Base-by-base conservation (phyloP, 2,329 filamentous ascomycete species). In the Acrocalymma vagum region DNA sequence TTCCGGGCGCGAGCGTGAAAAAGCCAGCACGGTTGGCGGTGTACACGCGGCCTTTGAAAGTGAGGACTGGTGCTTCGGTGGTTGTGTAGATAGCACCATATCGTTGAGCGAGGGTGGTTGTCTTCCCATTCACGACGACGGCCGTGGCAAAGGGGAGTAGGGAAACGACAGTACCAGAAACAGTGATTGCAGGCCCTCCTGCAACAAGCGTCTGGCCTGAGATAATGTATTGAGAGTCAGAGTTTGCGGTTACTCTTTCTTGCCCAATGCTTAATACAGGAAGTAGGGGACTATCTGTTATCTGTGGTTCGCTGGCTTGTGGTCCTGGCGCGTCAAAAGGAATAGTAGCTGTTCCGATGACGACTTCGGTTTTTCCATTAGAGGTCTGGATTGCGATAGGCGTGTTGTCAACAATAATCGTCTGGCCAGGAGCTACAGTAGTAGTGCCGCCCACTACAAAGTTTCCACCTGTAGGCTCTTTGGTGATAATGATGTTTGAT, bases 11-110 rank as follows among this genome's bases (percentile, higher is more conserved):
- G 10, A 77, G 55, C 17, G 62, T 60, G 58, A 72, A 76, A 34
- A 73, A 70, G 5, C 72, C 73, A 4, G 71, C 71, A 9, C 70
- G 67, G 45, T 76, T 73, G 4, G 70, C 67, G 1, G 71, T 75
- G 45, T 71, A 73, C 1, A 63, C 57, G 5, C 62, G 39, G 9
- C 60, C 55, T 15, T 65, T 61, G 25, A 74, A 34, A 4, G 67
- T 71, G 21, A 76, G 53, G 5, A 68, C 51, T 4, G 62, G 60
- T 5, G 58, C 48, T 5, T 50, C 41, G 5, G 57, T 53, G 14
- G 54, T 55, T 9, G 63, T 60, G 13, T 51, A 57, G 7, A 53
- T 42, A 10, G 48, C 48, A 16, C 51, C 57, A 17, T 53, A 47
- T 8, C 45, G 41, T 15, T 68, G 54, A 7, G 58, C 53, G 25